A percentile compares a stretch with the other conserved stretches of the same genome.
phyloP scores from a whole-genome alignment of 345 rosid species.

The Ailanthus altissimus region DNA sequence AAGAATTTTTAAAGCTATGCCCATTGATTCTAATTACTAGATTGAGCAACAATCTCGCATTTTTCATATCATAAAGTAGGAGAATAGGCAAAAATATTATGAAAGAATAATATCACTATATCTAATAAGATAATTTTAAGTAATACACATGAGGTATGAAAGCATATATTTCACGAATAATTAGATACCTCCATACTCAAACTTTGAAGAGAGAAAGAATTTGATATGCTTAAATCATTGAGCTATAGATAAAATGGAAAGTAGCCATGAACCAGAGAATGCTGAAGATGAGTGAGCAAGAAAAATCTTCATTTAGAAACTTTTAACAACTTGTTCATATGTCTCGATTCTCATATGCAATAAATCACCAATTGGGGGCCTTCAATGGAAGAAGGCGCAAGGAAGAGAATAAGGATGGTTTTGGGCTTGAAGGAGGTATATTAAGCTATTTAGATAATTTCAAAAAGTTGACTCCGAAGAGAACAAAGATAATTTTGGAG shows the following conservation, averaged over 20 bases:
- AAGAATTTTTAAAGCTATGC: no score
- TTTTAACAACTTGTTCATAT: slow-evolving; percentile 20
- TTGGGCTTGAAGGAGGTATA: no score
- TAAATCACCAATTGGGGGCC: background rate
- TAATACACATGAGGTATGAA: slow-evolving; percentile 11
- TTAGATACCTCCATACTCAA: slow-evolving; percentile 6
- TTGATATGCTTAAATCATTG: background rate
- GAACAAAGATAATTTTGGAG: no score
- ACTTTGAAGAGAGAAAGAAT: background rate
- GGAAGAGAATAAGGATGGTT: no score
- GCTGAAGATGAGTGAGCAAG: slow-evolving; percentile 12
- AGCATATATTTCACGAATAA: slow-evolving; percentile 24
- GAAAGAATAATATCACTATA: slow-evolving; percentile 6
- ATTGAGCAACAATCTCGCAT: no score
- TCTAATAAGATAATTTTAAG: slow-evolving; percentile 8
- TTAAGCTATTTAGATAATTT: no score
- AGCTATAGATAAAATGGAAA: background rate
- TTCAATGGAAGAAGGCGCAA: no score
- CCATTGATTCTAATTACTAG: no score
- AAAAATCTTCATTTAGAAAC: slow-evolving; percentile 8
- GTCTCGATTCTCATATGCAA: background rate
- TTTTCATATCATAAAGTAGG: background rate
- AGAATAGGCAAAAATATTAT: background rate
- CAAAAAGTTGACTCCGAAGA: no score
- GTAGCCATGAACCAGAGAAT: background rate